phyloP scores from a whole-genome alignment of 2,329 filamentous ascomycete genomes.

The Chalara sp. region DNA sequence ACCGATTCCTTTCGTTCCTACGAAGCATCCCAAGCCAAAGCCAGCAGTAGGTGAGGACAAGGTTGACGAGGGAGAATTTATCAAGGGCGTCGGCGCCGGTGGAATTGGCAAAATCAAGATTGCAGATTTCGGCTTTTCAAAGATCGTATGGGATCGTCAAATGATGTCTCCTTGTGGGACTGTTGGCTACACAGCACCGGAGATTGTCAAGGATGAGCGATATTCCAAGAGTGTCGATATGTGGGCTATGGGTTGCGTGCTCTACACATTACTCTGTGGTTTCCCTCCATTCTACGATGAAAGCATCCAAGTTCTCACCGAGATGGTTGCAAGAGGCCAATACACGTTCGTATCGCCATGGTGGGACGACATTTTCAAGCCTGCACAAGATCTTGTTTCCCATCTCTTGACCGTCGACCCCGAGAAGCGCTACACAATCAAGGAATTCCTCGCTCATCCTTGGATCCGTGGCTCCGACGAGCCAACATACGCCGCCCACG shows the following conservation, averaged over 20 bases:
- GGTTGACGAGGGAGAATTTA: conserved; percentile 90
- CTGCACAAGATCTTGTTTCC: conserved; percentile 87
- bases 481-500: conserved; percentile 58
- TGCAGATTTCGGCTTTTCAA: conserved; percentile 94
- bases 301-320: conserved; percentile 91
- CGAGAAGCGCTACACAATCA: conserved; percentile 92
- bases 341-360: conserved; percentile 97
- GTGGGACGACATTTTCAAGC: conserved; percentile 98
- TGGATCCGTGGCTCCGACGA: conserved; percentile 76
- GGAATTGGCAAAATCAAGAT: conserved; percentile 96
- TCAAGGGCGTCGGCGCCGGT: conserved; percentile 72
- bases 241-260: conserved; percentile 95
- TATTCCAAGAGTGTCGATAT: conserved; percentile 99
- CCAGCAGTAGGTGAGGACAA: conserved; percentile 94
- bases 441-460: conserved; percentile 86
- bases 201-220: conserved; percentile 97
- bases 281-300: conserved; percentile 99
- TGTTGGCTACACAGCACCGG: conserved; percentile 94
- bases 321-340: conserved; percentile 94
- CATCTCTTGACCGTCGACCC: conserved; percentile 93
- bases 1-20: conserved; percentile 74
- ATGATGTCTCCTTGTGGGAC: conserved; percentile 99
- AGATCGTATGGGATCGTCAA: conserved; percentile 95
- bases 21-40: conserved; percentile 72
- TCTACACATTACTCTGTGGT: conserved; percentile 94